Base-by-base conservation (phyloP, 805 yeast species). In the Nakazawaea wickerhamii region DNA sequence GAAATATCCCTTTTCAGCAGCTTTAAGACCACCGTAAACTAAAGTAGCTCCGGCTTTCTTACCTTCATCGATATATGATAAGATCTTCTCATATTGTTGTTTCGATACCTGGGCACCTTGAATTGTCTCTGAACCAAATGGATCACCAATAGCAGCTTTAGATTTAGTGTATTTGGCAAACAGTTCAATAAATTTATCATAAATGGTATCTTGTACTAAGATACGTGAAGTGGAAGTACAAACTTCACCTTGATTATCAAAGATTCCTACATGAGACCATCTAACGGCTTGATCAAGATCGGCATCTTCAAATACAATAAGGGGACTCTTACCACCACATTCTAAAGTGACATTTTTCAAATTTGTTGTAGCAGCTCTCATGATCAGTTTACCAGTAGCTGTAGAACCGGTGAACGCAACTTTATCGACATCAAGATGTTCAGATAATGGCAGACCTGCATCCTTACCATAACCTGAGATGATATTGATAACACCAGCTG, bases 191-290 rank as follows among this genome's bases (percentile, higher is more conserved):
- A 75, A 68, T 53, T 70, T 63, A 45, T 77, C 79, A 58, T 77
- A 75, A 45, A 75, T 58, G 13, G 67, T 68, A 46, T 74, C 78
- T 52, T 77, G 81, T 45, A 77, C 65, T 51, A 74, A 75, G 37
- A 76, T 63, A 61, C 82, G 69, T 18, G 81, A 75, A 44, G 81
- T 78, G 43, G 82, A 81, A 38, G 81, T 73, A 60, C 84, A 77
- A 48, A 77, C 79, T 61, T 77, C 81, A 49, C 84, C 84, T 54
- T 77, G 68, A 62, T 77, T 77, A 62, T 64, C 70, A 64, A 76
- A 76, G 48, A 77, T 75, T 54, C 81, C 81, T 47, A 66, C 54
- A 27, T 71, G 67, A 10, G 68, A 63, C 66, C 71, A 68, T 45
- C 64, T 58, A 25, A 67, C 64, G 31, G 77, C 75, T 46, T 62